These are phyloP conservation scores for Saccharomycopsis javanensis DNA, from an alignment of 805 yeast genomes.

Conservation along the genomic window DNA sequence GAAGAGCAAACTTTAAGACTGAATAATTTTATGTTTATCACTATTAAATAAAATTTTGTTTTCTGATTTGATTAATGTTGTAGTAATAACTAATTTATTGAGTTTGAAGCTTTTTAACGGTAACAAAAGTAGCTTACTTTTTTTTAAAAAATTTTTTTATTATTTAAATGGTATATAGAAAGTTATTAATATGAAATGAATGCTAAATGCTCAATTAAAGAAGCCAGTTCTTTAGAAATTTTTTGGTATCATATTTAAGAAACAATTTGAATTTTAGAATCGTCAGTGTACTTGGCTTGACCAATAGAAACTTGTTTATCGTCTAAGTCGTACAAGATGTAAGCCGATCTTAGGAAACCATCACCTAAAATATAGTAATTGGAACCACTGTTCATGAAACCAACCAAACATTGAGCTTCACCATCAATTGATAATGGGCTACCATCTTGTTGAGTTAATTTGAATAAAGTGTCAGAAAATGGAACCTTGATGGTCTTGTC, in stretches of 20 bases:
- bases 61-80: too few species aligned
- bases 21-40: background rate
- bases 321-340: slow-evolving; percentile 46
- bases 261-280: slow-evolving; percentile 23
- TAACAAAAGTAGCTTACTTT: too few species aligned
- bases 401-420: slow-evolving; percentile 33
- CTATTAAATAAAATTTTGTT: background rate
- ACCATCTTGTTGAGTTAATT: slow-evolving; percentile 24
- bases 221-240: background rate
- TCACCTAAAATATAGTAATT: slow-evolving; percentile 42
- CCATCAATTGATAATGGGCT: background rate
- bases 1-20: slow-evolving; percentile 4
- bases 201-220: background rate
- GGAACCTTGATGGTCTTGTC: slow-evolving; percentile 48
- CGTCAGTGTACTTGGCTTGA: slow-evolving; percentile 29
- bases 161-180: background rate
- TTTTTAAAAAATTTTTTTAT: too few species aligned
- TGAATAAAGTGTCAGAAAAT: slow-evolving; percentile 21
- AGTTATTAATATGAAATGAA: background rate
- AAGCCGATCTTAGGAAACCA: slow-evolving; percentile 41
- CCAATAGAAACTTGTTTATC: slow-evolving; percentile 35
- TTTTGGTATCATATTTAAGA: background rate
- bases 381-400: slow-evolving; percentile 29
- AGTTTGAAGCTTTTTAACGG: too few species aligned
- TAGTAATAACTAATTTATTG: too few species aligned